Conservation (phyloP, 2,329 filamentous ascomycete genomes). For the Phyllosticta citriasiana region DNA sequence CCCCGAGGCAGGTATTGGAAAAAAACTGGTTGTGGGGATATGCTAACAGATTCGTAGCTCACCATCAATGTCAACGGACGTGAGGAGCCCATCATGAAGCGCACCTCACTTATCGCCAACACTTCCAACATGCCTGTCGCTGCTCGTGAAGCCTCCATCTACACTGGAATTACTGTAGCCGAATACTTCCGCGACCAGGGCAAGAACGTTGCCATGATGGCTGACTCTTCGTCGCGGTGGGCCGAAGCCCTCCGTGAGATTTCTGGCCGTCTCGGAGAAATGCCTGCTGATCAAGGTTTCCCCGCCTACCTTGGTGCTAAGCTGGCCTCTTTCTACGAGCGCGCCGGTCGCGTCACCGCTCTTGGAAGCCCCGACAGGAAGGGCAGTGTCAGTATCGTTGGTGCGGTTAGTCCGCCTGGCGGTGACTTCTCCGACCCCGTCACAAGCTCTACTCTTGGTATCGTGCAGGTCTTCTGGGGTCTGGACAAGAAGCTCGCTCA, state of each 20-base stretch:
- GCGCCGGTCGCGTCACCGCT: conserved; percentile 76
- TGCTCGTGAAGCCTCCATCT: conserved; percentile 96
- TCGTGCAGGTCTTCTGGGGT: conserved; percentile 99
- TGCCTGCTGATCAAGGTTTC: conserved; percentile 99
- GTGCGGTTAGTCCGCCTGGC: conserved; percentile 91
- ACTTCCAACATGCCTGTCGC: conserved; percentile 99
- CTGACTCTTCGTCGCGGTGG: conserved; percentile 95
- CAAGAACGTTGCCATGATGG: conserved; percentile 99
- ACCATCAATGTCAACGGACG: conserved; percentile 89
- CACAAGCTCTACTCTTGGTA: conserved; percentile 84
- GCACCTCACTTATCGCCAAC: conserved; percentile 95
- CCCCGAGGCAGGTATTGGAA: conserved; percentile 54
- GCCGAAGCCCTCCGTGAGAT: conserved; percentile 97
- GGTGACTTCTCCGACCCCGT: conserved; percentile 99
- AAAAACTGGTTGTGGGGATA: background rate
- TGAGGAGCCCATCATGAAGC: conserved; percentile 99
- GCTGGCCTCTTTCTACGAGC: conserved; percentile 98
- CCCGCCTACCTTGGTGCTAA: conserved; percentile 94
- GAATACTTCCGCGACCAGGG: conserved; percentile 98
- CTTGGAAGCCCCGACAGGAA: conserved; percentile 81
- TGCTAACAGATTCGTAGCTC: conserved; percentile 43
- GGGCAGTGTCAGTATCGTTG: conserved; percentile 94
- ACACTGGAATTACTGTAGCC: conserved; percentile 88
- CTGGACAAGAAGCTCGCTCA: conserved; percentile 99
- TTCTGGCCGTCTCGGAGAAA: conserved; percentile 96